phyloP scores from a whole-genome alignment of 768 basidiomycete species.

The Tricholoma flavovirens region DNA sequence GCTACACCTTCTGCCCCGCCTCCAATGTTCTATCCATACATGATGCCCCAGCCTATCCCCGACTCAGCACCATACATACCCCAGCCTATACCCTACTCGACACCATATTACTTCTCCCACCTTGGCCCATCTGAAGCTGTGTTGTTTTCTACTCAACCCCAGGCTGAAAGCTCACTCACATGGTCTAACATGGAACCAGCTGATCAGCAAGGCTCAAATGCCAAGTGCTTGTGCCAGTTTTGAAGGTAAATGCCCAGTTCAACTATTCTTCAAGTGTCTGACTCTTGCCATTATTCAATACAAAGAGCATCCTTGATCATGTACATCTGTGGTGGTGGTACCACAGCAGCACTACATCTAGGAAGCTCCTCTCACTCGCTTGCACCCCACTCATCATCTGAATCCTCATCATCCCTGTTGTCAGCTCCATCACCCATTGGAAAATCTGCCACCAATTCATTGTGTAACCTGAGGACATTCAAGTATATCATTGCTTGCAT shows the following conservation, averaged over 20 bases:
- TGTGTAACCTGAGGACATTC: constrained; percentile 1
- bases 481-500: background rate
- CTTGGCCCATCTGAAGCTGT: background rate
- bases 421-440: background rate
- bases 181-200: background rate
- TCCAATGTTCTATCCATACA: background rate
- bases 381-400: background rate
- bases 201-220: background rate
- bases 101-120: background rate
- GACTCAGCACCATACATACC: background rate
- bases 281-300: background rate
- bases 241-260: background rate
- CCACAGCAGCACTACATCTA: background rate
- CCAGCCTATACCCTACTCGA: background rate
- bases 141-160: background rate
- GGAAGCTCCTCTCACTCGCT: no score
- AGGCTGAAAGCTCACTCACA: background rate
- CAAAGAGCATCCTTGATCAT: background rate
- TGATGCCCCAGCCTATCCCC: background rate
- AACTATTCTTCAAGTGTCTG: background rate
- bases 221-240: background rate
- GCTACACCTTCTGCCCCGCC: background rate
- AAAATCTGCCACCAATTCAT: background rate
- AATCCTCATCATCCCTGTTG: background rate
- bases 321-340: background rate